Percentiles rank a stretch among this genome's conserved stretches.
Conservation (phyloP, 305 asterid species). For the Fraxinus dipetala region DNA sequence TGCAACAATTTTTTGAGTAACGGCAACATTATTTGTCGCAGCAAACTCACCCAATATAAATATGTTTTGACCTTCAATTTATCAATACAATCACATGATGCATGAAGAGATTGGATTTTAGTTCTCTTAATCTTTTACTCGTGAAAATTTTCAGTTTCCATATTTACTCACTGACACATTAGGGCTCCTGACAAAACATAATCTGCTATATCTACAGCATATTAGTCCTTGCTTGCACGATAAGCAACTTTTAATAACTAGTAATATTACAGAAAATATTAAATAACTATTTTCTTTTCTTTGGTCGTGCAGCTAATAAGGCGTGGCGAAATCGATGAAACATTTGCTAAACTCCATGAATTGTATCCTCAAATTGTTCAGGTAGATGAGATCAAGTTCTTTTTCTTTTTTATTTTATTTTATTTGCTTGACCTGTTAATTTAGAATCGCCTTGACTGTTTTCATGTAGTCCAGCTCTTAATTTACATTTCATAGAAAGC, state of each 20-base stretch:
- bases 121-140: background rate
- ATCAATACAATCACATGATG: background rate
- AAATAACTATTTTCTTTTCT: constrained; percentile 14
- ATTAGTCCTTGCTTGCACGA: background rate
- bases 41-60: background rate
- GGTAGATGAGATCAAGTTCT: constrained; percentile 40
- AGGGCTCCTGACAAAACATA: background rate
- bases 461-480: background rate
- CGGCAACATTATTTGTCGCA: background rate
- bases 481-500: background rate
- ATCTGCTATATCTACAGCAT: background rate
- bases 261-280: constrained; percentile 4
- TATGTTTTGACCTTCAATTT: background rate
- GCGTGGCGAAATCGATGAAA: constrained; percentile 72
- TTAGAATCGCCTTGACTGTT: background rate
- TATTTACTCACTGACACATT: background rate
- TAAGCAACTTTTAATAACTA: constrained; percentile 6
- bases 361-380: constrained; percentile 79
- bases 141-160: background rate
- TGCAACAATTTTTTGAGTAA: background rate
- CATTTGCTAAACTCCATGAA: constrained; percentile 49
- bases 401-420: background rate
- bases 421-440: background rate
- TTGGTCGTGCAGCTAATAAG: constrained; percentile 62
- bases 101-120: background rate